phyloP scores from a whole-genome alignment of 2,329 filamentous ascomycete species.

The Daldinia sp. region DNA sequence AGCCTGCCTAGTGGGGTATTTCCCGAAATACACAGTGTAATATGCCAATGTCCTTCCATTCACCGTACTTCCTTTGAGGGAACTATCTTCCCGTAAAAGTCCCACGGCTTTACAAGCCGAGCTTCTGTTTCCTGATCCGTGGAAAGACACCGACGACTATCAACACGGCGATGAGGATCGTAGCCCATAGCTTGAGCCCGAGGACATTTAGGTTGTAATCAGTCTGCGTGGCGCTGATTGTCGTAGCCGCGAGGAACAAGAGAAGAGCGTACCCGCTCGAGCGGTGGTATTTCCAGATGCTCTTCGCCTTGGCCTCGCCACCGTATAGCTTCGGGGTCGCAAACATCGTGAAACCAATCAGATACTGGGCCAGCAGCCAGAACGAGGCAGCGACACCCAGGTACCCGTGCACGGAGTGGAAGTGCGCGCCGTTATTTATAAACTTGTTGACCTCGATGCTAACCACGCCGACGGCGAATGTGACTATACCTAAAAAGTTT shows the following conservation, averaged over 20 bases:
- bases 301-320: constrained; percentile 79
- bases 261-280: constrained; percentile 77
- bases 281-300: constrained; percentile 90
- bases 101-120: constrained; percentile 61
- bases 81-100: background rate
- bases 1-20: background rate
- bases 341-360: constrained; percentile 85
- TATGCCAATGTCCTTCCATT: too few species aligned
- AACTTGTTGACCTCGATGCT: constrained; percentile 88
- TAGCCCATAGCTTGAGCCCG: constrained; percentile 78
- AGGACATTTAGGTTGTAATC: constrained; percentile 74
- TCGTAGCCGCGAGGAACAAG: constrained; percentile 74
- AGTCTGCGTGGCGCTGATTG: constrained; percentile 79
- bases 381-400: constrained; percentile 81
- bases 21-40: background rate
- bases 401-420: constrained; percentile 82
- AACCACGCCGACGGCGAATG: constrained; percentile 70
- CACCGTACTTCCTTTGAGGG: background rate
- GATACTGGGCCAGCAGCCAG: constrained; percentile 74
- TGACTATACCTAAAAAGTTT: constrained; percentile 69
- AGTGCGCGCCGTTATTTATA: constrained; percentile 71
- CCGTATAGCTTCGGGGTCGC: constrained; percentile 78
- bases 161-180: constrained; percentile 71
- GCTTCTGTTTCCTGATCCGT: constrained; percentile 82
- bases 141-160: constrained; percentile 77